These are phyloP conservation scores for Elsinoe batatas DNA, from an alignment of 2,329 filamentous ascomycete genomes.

Conservation along the genomic window DNA sequence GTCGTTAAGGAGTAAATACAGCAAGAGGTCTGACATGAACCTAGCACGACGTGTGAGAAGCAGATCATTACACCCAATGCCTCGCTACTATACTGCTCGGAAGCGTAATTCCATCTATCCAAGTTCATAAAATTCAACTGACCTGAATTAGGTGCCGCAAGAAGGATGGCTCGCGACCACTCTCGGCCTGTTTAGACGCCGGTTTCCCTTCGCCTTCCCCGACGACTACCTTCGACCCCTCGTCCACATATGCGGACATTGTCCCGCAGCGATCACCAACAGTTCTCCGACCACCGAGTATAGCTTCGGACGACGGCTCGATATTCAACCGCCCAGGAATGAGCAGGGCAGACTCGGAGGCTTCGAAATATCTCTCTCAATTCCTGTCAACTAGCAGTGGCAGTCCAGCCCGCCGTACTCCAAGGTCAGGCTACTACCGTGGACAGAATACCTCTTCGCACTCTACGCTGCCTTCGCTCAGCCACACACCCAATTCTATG, in stretches of 20 bases:
- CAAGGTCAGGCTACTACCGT: conserved; percentile 28
- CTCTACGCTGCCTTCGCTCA: conserved; percentile 29
- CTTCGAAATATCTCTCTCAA: conserved; percentile 33
- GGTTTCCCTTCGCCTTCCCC: conserved; percentile 19
- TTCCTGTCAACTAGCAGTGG: conserved; percentile 27
- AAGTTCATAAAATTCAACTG: neutral
- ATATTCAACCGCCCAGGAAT: conserved; percentile 13
- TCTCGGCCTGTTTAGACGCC: conserved; percentile 21
- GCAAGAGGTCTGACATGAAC: neutral
- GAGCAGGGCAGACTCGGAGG: conserved; percentile 28
- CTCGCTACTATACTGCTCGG: conserved; percentile 53
- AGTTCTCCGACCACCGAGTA: conserved; percentile 26
- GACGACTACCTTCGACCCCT: conserved; percentile 20
- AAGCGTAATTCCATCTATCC: conserved; percentile 40
- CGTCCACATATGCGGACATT: conserved; percentile 33
- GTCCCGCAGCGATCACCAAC: conserved; percentile 39
- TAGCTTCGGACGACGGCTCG: conserved; percentile 29
- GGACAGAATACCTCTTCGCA: conserved; percentile 21
- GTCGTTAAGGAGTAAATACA: neutral
- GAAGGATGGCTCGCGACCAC: conserved; percentile 33
- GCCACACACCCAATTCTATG: conserved; percentile 37
- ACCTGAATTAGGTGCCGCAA: conserved; percentile 33
- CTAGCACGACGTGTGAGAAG: conserved; percentile 54
- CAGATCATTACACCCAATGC: conserved; percentile 54
- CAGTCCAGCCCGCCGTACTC: conserved; percentile 19